Evolutionary conservation across 2,329 filamentous ascomycete genomes (phyloP).

Genomic region (Aspergillus sp.): DNA sequence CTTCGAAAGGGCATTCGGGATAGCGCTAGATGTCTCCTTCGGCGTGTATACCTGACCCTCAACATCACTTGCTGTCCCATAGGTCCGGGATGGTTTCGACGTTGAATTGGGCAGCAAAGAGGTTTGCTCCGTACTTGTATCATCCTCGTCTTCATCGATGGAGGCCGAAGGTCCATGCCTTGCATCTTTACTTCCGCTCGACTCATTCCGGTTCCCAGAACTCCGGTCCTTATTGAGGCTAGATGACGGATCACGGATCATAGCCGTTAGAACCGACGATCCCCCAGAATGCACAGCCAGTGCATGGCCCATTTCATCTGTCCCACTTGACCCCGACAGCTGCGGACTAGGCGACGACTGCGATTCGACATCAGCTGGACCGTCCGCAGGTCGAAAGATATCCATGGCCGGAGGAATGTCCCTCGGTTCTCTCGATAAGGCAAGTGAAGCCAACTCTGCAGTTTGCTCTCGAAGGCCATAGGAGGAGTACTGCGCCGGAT

Average conservation of each 20-base stretch:
- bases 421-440: conserved; percentile 56
- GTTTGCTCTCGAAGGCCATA: conserved; percentile 82
- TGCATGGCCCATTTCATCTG: conserved; percentile 16
- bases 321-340: conserved; percentile 12
- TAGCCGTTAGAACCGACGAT: conserved; percentile 51
- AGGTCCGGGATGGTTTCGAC: conserved; percentile 28
- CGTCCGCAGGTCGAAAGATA: conserved; percentile 24
- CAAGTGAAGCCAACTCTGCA: conserved; percentile 79
- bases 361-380: neutral
- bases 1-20: conserved; percentile 20
- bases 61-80: conserved; percentile 34
- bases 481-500: conserved; percentile 70
- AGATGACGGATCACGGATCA: conserved; percentile 46
- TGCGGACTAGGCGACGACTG: conserved; percentile 25
- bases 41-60: conserved; percentile 25
- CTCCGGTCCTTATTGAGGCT: conserved; percentile 17
- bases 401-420: conserved; percentile 31
- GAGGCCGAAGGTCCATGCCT: conserved; percentile 14
- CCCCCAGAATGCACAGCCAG: conserved; percentile 27
- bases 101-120: conserved; percentile 33
- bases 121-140: conserved; percentile 35
- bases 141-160: conserved; percentile 16
- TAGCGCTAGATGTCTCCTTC: conserved; percentile 11
- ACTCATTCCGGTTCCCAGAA: conserved; percentile 14
- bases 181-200: conserved; percentile 11